These are phyloP conservation scores for Raffaelea arxii DNA, from an alignment of 2,329 filamentous ascomycete species.

Conservation along the genomic window DNA sequence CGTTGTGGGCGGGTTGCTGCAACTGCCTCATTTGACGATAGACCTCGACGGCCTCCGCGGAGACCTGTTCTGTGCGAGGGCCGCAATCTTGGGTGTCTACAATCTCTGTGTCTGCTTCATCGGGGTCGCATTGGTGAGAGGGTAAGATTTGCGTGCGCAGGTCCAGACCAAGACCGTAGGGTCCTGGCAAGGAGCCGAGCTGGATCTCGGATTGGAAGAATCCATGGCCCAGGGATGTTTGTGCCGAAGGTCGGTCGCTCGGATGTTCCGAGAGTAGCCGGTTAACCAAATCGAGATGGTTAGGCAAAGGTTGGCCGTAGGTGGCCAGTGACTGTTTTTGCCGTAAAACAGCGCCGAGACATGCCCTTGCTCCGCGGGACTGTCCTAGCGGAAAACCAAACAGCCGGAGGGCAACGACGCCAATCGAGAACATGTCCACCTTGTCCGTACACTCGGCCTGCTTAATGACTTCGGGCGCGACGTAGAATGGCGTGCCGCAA, in stretches of 20 bases:
- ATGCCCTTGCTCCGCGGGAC: neutral
- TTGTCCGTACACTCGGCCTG: neutral
- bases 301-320: neutral
- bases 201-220: neutral
- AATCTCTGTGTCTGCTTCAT: too few species aligned
- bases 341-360: neutral
- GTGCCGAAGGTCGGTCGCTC: neutral
- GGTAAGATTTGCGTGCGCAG: too few species aligned
- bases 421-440: slow-evolving; percentile 6
- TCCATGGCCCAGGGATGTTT: neutral
- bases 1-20: too few species aligned
- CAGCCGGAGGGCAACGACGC: slow-evolving; percentile 1
- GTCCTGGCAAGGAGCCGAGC: too few species aligned
- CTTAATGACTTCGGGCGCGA: neutral
- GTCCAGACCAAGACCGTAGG: too few species aligned
- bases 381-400: neutral
- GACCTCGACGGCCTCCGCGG: too few species aligned
- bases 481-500: slow-evolving; percentile 5
- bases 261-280: neutral
- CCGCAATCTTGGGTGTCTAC: too few species aligned
- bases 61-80: too few species aligned
- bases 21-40: too few species aligned
- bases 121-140: too few species aligned
- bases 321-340: neutral
- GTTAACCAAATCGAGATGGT: neutral